Evolutionary conservation across 1,284 basidiomycete genomes (phyloP), one percentile per base, ranked within the genome.

Genomic region (Ustilago bromivora): DNA sequence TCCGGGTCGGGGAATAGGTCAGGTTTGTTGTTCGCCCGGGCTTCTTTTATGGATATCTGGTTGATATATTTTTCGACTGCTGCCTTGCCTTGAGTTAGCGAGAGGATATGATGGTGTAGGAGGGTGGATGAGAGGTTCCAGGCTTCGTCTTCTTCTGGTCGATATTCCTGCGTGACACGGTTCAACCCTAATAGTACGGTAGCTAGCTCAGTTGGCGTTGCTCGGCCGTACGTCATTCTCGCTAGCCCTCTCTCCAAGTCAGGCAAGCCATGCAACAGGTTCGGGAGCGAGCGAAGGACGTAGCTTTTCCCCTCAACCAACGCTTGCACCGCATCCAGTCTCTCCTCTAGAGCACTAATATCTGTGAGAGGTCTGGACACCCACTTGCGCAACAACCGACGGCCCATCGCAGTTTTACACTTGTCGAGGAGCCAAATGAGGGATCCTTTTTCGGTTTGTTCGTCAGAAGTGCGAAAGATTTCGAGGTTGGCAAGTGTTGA

Each of bases 161-260:
- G 88, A 78, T 94, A 95, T 6, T 92, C 90, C 35, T 88, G 87
- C 0, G 91, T 92, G 47, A 96, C 89, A 52, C 91, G 92, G 47
- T 91, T 89, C 69, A 98, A 92, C 2, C 93, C 91, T 6, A 91
- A 89, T 1, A 98, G 88, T 17, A 98, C 88, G 5, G 91, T 88
- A 0, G 91, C 90, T 5, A 98, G 89, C 84, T 99, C 96, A 80
- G 91, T 90, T 0, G 96, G 93, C 0, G 92, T 92, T n/a, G 76
- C 73, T 64, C 93, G 93, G 56, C 93, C 92, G 81, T 97, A 96
- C 81, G 95, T 94, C 57, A 98, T 92, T 35, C 94, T 89, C 66
- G 92, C 93, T 13, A 98, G 88, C 0, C 96, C 96, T 78, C 91
- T 92, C 1, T 94, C 92, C 43, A 99, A 90, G 85, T 99, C 96